Evolutionary conservation across 2,329 filamentous ascomycete genomes (phyloP), one percentile per base, ranked within the genome.

Genomic region (Fusarium brevicatenulatum): DNA sequence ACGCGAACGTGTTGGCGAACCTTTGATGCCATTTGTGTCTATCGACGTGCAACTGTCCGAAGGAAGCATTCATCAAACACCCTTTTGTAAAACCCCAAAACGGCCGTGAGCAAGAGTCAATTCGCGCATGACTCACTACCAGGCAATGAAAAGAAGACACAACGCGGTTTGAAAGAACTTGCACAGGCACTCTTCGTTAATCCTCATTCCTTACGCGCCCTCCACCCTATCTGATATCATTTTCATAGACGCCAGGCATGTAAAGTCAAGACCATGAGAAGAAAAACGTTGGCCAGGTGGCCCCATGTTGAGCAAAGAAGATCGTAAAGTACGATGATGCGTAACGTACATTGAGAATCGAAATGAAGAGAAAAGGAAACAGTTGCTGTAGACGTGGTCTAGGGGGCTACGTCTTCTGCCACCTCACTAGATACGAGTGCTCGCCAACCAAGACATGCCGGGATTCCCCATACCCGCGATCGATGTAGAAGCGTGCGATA

Each of bases 271-370:
- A 69, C 66, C 68, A 57, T 66, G 62, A 72, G 62, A 69, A 68
- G 40, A 66, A 69, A 40, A 74, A 75, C 72, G 37, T 37, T 68
- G 74, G 64, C 73, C 75, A 67, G 68, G 59, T 59, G 73, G 73
- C 66, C 73, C 70, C 72, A 68, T 72, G 66, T 75, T 68, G 63
- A 71, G 64, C 60, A 73, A 77, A 76, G 76, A 80, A 77, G 72
- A 79, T 81, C 76, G 78, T 78, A 72, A 78, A 75, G 74, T 80
- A 79, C 75, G 79, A 65, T 73, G 65, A 76, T 70, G 72, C 78
- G 77, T 78, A 81, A 80, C 75, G 75, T 82, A 81, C 80, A 82
- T 72, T 67, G 73, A 81, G 77, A 81, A 82, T 77, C 69, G 77
- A 80, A 81, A 76, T 75, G 71, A 69, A 72, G 49, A 74, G 64